Base-by-base conservation (phyloP, 2,329 filamentous ascomycete species). In the Aureobasidium vineae region DNA sequence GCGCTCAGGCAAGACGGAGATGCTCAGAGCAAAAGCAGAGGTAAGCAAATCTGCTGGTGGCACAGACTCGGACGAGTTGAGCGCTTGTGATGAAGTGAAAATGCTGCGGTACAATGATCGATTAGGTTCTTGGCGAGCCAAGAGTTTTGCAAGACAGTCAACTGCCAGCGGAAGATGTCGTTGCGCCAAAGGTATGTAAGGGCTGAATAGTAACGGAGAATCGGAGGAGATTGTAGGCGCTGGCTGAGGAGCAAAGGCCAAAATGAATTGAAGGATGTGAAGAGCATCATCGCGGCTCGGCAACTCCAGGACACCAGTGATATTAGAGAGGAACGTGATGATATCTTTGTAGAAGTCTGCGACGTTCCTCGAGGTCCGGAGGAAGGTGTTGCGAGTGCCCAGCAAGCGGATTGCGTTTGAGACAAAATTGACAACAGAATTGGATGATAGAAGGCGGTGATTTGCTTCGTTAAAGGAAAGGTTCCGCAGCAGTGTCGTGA, bases 301-400 rank as follows among this genome's bases (percentile, higher is more conserved):
- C 45, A 99, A 82, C 73, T 94, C 89, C 63, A 98, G 85, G 54
- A 90, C 87, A 8, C 92, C 88, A 56, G 96, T 86, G 68, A 77
- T 72, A 76, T 99, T 98, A 66, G 94, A 97, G 65, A 99, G 82
- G 70, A 96, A 87, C 19, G 92, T 89, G 67, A 98, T 86, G 36
- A 92, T 82, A 76, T 99, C 95, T 79, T 99, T 99, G 91, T 97
- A 96, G 73, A 98, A 94, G 77, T 99, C 95, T 70, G 97, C 81
- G 0, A 90, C 95, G 77, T 97, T 97, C 73, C 85, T 83, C 70
- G 95, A 85, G 3, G 88, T 91, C 45, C 92, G 87, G 49, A 98
- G 80, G 36, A 98, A 84, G 84, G 94, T 91, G 71, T 92, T 92
- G 16, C 92, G 89, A 4, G 93, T 97, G 36, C 94, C 95, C 16